phyloP scores from a whole-genome alignment of 768 basidiomycete genomes.

The Leccinum broughii region DNA sequence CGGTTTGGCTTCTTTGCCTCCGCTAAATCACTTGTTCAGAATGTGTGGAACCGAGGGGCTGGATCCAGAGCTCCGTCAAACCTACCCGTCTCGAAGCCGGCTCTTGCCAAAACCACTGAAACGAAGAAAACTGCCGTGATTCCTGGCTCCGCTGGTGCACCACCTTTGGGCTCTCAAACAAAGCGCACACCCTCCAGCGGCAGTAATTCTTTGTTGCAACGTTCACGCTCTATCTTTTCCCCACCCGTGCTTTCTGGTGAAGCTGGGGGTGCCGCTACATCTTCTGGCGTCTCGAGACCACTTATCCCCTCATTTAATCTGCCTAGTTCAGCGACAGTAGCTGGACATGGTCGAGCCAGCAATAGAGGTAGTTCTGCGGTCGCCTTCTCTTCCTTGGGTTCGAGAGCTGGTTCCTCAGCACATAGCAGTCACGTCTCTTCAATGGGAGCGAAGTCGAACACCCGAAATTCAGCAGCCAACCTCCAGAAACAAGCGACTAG shows the following conservation, averaged over 20 bases:
- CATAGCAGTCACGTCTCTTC: constrained; percentile 28
- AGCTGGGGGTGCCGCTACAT: constrained; percentile 6
- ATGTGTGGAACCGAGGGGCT: constrained; percentile 67
- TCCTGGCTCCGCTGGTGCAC: constrained; percentile 25
- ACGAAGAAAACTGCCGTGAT: constrained; percentile 24
- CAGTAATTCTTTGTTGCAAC: constrained; percentile 8
- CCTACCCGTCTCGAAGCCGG: constrained; percentile 31
- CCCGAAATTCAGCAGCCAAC: constrained; percentile 7
- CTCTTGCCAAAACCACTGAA: constrained; percentile 11
- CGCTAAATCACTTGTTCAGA: constrained; percentile 70
- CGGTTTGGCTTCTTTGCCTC: constrained; percentile 70
- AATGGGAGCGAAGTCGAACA: constrained; percentile 29
- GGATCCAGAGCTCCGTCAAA: constrained; percentile 30
- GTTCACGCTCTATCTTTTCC: constrained; percentile 18
- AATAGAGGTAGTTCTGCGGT: constrained; percentile 17
- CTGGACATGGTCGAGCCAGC: constrained; percentile 18
- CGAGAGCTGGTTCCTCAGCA: constrained; percentile 31
- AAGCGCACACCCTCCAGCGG: constrained; percentile 20
- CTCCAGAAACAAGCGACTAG: constrained; percentile 8
- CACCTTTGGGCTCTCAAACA: constrained; percentile 19
- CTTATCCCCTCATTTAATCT: constrained; percentile 20
- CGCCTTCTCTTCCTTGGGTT: constrained; percentile 42
- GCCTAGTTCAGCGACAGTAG: constrained; percentile 17
- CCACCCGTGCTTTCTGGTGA: constrained; percentile 10
- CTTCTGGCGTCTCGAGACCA: constrained; percentile 22